These are phyloP conservation scores for Camellia granthamiana DNA, from an alignment of 148 eudicot species.

Conservation along the genomic window DNA sequence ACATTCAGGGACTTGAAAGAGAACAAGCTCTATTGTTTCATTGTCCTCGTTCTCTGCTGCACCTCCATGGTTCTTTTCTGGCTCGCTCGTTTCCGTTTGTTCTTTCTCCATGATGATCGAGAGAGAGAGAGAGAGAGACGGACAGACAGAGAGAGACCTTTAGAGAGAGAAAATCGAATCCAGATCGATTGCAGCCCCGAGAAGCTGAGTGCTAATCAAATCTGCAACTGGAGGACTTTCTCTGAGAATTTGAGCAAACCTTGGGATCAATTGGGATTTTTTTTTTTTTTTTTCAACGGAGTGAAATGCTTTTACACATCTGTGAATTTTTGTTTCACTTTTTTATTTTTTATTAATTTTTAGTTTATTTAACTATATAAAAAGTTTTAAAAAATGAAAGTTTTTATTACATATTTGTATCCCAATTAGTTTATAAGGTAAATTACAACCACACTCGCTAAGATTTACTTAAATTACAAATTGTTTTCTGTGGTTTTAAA, in stretches of 20 bases:
- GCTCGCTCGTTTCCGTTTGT: constrained; percentile 15
- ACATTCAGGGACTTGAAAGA: constrained; percentile 89
- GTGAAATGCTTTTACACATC: background rate
- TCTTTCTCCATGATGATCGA: constrained; percentile 32
- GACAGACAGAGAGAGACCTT: background rate
- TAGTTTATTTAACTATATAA: no score
- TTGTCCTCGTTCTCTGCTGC: constrained; percentile 33
- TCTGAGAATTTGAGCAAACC: background rate
- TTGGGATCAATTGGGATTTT: background rate
- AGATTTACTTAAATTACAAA: no score
- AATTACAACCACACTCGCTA: no score
- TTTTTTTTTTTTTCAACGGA: background rate
- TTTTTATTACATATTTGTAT: no score
- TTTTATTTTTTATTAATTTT: no score
- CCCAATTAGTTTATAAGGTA: no score
- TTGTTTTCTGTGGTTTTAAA: no score
- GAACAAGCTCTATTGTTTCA: constrained; percentile 72
- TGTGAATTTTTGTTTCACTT: no score
- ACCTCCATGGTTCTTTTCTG: constrained; percentile 5
- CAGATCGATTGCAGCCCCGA: background rate
- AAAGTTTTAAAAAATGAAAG: no score
- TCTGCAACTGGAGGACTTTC: background rate
- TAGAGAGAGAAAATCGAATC: constrained; percentile 11
- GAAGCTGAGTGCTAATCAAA: background rate
- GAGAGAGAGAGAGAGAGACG: constrained; percentile 13